Base-by-base conservation (phyloP, 1,284 basidiomycete species). In the Cutaneotrichosporon curvatum region DNA sequence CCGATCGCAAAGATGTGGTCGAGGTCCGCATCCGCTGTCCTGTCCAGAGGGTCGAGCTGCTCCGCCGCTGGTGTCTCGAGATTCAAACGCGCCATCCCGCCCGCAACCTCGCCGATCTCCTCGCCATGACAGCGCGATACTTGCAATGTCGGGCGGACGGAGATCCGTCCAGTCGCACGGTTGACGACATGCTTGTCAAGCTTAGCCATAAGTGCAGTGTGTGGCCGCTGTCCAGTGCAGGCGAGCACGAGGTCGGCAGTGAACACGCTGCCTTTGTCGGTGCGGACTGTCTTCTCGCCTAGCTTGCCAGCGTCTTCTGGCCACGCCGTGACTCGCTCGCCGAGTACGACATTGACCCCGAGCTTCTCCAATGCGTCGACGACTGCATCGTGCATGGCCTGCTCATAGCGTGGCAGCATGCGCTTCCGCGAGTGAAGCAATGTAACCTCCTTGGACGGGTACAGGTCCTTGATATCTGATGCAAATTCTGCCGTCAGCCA, bases 201-300 rank as follows among this genome's bases (percentile, higher is more conserved):
- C 0, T 63, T 58, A 22, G 63, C 68, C 21, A 88, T 69, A 33
- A 87, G 62, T 1, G 66, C 72, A 0, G 83, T 82, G 62, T 87
- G 85, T 16, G 84, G 83, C 31, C 71, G 75, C 67, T 86, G 84
- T 7, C 85, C 85, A 0, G 84, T 87, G 62, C 85, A 87, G 1
- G 83, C 72, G 14, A 87, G 75, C 81, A 86, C 70, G 6, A 85
- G 64, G 58, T 85, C 82, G 3, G 80, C 80, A 23, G 75, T 70
- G 40, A 85, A 74, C 53, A 79, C 76, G 16, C 77, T 70, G 0
- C 83, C 83, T 31, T 74, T 76, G 18, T 76, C 60, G 0, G 82
- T 84, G 11, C 75, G 71, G 8, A 82, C 76, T 28, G 76, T 56
- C 45, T 67, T 62, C 40, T 62, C 57, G 19, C 36, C 38, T 12